A percentile compares a stretch with the other conserved stretches of the same genome.
These are phyloP conservation scores for Suhomyces bribrorum DNA, from an alignment of 1,139 yeast species.

Conservation along the genomic window DNA sequence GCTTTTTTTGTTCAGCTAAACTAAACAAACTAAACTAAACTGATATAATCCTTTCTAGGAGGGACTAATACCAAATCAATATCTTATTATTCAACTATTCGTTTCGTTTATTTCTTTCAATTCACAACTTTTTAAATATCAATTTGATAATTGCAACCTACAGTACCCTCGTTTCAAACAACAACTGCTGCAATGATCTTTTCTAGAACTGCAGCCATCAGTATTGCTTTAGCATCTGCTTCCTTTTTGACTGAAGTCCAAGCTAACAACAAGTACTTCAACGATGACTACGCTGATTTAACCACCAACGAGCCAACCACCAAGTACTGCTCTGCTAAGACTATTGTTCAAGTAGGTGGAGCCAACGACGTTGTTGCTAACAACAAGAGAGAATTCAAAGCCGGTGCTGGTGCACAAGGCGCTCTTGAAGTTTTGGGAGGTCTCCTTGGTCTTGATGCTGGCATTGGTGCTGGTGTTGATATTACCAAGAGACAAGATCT, in stretches of 20 bases:
- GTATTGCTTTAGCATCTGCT: slow-evolving; percentile 14
- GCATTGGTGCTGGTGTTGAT: slow-evolving; percentile 21
- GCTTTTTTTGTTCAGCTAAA: slow-evolving; percentile 6
- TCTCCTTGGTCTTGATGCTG: slow-evolving; percentile 9
- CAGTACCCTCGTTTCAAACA: slow-evolving; percentile 8
- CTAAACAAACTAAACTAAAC: slow-evolving; percentile 12
- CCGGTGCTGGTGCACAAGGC: slow-evolving; percentile 12
- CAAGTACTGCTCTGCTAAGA: slow-evolving; percentile 14
- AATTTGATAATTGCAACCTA: slow-evolving; percentile 1
- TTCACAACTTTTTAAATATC: background rate
- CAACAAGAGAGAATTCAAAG: slow-evolving; percentile 7
- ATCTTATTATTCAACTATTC: background rate
- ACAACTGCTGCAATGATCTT: slow-evolving; percentile 13
- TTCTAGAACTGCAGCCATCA: slow-evolving; percentile 15
- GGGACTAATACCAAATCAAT: slow-evolving; percentile 6
- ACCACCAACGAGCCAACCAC: slow-evolving; percentile 14
- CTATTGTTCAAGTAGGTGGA: slow-evolving; percentile 13
- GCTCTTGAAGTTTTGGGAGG: slow-evolving; percentile 13
- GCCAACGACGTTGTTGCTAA: slow-evolving; percentile 7
- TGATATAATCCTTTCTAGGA: slow-evolving; percentile 4
- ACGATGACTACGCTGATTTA: slow-evolving; percentile 17
- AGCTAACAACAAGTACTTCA: slow-evolving; percentile 14
- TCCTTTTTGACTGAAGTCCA: slow-evolving; percentile 10
- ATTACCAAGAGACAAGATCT: slow-evolving; percentile 12
- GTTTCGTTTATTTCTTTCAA: slow-evolving; percentile 4